Evolutionary conservation across 441 rosid genomes (phyloP).

Genomic region (Erodium moschatum): DNA sequence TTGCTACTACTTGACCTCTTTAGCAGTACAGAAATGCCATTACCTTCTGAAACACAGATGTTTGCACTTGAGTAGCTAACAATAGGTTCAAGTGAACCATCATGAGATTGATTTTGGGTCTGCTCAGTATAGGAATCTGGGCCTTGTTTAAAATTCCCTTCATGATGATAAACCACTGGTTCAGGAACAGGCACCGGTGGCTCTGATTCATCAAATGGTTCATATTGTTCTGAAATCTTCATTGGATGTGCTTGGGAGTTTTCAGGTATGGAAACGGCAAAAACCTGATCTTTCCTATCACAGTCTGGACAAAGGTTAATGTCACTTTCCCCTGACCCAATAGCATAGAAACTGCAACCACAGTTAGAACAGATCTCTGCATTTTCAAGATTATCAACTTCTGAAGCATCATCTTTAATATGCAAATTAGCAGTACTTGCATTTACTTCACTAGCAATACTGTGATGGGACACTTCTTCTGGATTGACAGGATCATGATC

Average conservation of each 20-base stretch:
- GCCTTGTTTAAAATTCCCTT: conserved; percentile 30
- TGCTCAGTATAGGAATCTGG: conserved; percentile 22
- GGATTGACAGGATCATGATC: conserved; percentile 24
- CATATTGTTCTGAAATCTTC: conserved; percentile 28
- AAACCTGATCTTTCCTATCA: conserved; percentile 33
- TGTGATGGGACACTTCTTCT: background rate
- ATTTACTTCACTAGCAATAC: background rate
- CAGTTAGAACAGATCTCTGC: conserved; percentile 52
- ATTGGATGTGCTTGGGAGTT: conserved; percentile 22
- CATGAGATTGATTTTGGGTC: conserved; percentile 29
- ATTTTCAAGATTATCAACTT: conserved; percentile 37
- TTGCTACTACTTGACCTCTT: conserved; percentile 76
- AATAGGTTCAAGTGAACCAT: conserved; percentile 30
- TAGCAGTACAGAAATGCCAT: conserved; percentile 58
- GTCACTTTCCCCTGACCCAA: conserved; percentile 33
- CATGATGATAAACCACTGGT: conserved; percentile 25
- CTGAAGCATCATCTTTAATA: conserved; percentile 38
- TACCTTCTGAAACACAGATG: conserved; percentile 42
- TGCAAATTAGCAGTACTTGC: conserved; percentile 15
- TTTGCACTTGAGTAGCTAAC: conserved; percentile 30
- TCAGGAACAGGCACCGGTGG: conserved; percentile 22
- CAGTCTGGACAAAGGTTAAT: conserved; percentile 62
- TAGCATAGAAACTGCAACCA: conserved; percentile 39
- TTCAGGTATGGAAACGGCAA: conserved; percentile 25
- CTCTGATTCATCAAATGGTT: conserved; percentile 27